phyloP scores from a whole-genome alignment of 805 yeast genomes.

The Suhomyces kilbournensis region DNA sequence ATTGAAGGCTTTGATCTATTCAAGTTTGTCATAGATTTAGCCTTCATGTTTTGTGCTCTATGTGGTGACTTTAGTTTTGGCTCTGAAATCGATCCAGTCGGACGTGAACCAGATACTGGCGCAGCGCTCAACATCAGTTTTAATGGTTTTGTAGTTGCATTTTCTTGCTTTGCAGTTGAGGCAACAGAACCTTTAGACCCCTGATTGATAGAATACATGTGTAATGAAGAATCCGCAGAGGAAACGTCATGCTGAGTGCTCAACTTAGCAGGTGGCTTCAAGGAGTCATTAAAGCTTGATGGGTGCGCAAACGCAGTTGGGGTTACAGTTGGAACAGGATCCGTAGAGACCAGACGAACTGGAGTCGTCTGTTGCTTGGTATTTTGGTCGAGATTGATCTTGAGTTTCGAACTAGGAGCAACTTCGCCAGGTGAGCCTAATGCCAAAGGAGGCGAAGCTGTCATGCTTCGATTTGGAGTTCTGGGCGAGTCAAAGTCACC shows the following conservation, averaged over 20 bases:
- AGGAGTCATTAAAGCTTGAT: neutral
- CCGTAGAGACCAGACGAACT: neutral
- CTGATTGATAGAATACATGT: conserved; percentile 4
- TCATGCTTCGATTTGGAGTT: neutral
- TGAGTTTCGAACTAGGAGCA: neutral
- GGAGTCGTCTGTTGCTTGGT: neutral
- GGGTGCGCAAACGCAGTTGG: conserved; percentile 2
- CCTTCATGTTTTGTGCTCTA: neutral
- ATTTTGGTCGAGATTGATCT: neutral
- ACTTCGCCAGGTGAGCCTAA: neutral
- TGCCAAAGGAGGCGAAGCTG: neutral
- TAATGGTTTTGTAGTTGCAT: neutral
- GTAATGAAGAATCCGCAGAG: conserved; percentile 4
- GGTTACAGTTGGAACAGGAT: neutral
- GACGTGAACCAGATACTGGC: neutral
- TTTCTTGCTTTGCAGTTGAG: neutral
- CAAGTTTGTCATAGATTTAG: conserved; percentile 1
- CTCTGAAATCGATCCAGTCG: conserved; percentile 5
- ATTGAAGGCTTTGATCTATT: conserved; percentile 1
- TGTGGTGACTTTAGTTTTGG: conserved; percentile 1
- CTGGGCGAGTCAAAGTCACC: conserved; percentile 1
- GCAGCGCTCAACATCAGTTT: neutral
- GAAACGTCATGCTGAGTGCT: neutral
- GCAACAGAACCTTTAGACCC: neutral
- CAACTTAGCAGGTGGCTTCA: conserved; percentile 3